Evolutionary conservation across 2,329 filamentous ascomycete genomes (phyloP), one percentile per base, ranked within the genome.

Genomic region (Hymenoscyphus salicellus): DNA sequence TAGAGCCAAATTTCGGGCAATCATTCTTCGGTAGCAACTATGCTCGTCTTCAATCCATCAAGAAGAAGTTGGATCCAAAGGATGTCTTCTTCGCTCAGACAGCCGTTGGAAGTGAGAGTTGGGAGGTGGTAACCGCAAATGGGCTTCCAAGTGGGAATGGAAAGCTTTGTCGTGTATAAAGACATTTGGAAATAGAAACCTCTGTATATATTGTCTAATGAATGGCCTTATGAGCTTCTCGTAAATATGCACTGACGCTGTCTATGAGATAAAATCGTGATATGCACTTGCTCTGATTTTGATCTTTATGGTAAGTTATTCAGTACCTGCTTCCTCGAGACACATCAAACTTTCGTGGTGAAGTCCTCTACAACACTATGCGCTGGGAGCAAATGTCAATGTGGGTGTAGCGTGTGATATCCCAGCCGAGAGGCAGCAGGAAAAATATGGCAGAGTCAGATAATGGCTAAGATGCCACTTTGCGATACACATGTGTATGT

Each of bases 71-170:
- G 66, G 84, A 85, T 66, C 75, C 79, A 1, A 55, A 75, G 0
- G 71, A 73, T 1, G 63, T 86, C 8, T 83, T 82, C 38, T 82
- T 82, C 60, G 81, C 78, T 17, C 70, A 70, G 7, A 80, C 78
- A 16, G 79, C 76, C 2, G 83, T 86, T 1, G 83, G 82, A 0
- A 83, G 81, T 62, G 83, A 85, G 59, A 70, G 70, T 28, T 85
- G 82, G 82, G 71, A 70, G 23, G 75, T 79, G 10, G 73, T 71
- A 14, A 75, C 71, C 16, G 32, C 23, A n/a, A 43, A 55, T 56
- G 59, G 17, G 16, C 43, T 55, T 32, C 41, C 43, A 10, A 61
- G 23, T 55, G 43, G 43, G 32, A 52, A 61, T 55, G 59, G 59
- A 23, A 52, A 23, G 30, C 43, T 61, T 11, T 61, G 59, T 26